Evolutionary conservation across 2,329 filamentous ascomycete species (phyloP).

Genomic region (Catunica adiposa): DNA sequence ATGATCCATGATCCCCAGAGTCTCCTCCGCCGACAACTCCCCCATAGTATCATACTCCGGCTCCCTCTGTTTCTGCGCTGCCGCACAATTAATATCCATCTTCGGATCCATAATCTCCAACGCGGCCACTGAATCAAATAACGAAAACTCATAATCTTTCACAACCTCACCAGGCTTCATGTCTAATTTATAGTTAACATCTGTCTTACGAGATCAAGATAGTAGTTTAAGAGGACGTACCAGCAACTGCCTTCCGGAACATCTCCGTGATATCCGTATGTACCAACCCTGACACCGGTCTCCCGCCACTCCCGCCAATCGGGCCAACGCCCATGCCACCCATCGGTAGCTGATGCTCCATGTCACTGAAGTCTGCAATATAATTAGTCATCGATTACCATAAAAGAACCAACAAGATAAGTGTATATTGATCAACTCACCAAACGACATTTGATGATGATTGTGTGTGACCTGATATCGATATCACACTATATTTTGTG

Average conservation of each 20-base stretch:
- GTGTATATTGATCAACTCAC: neutral
- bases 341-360: neutral
- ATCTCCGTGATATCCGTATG: constrained; percentile 12
- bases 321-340: neutral
- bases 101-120: constrained; percentile 97
- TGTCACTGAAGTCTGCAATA: neutral
- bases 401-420: neutral
- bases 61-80: constrained; percentile 64
- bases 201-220: neutral
- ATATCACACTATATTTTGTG: neutral
- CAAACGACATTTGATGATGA: neutral
- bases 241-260: constrained; percentile 10
- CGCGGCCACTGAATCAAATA: constrained; percentile 86
- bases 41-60: constrained; percentile 62
- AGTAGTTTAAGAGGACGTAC: neutral
- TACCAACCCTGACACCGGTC: constrained; percentile 8
- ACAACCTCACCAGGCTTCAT: constrained; percentile 51
- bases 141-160: constrained; percentile 85
- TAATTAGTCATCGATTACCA: neutral
- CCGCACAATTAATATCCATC: constrained; percentile 87
- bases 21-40: constrained; percentile 55
- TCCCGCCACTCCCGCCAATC: neutral
- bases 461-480: neutral
- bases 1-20: constrained; percentile 88
- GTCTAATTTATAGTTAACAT: constrained; percentile 3